Conservation (phyloP, 805 yeast genomes). For the Monosporozyma yasuniensis region DNA sequence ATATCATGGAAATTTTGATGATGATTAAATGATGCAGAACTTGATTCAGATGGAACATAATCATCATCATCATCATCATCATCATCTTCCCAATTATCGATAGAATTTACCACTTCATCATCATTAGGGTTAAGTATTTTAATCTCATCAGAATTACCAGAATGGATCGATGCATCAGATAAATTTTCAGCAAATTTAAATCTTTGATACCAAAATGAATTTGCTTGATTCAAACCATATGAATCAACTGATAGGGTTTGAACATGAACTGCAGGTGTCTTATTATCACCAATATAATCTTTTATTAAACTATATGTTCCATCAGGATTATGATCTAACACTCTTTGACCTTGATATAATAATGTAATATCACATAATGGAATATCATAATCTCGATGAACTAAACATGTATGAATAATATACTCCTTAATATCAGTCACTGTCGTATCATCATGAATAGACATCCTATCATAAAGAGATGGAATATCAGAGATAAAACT, state of each 20-base stretch:
- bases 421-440: constrained; percentile 22
- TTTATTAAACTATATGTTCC: constrained; percentile 15
- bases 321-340: constrained; percentile 11
- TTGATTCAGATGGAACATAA: neutral
- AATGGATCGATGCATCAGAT: neutral
- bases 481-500: constrained; percentile 8
- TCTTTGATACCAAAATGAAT: constrained; percentile 2
- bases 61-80: neutral
- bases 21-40: neutral
- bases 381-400: constrained; percentile 11
- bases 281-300: constrained; percentile 11
- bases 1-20: neutral
- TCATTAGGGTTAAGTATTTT: neutral
- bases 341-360: constrained; percentile 19
- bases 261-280: constrained; percentile 19
- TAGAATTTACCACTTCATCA: neutral
- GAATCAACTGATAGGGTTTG: constrained; percentile 13
- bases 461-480: constrained; percentile 21
- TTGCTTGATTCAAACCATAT: neutral
- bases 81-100: neutral
- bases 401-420: constrained; percentile 19
- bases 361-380: constrained; percentile 14
- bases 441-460: constrained; percentile 16
- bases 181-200: neutral
- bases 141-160: constrained; percentile 1